Percentiles rank a stretch among this genome's conserved stretches.
These are phyloP conservation scores for Fusarium oxysporum DNA, from an alignment of 2,329 filamentous ascomycete genomes.

Conservation along the genomic window DNA sequence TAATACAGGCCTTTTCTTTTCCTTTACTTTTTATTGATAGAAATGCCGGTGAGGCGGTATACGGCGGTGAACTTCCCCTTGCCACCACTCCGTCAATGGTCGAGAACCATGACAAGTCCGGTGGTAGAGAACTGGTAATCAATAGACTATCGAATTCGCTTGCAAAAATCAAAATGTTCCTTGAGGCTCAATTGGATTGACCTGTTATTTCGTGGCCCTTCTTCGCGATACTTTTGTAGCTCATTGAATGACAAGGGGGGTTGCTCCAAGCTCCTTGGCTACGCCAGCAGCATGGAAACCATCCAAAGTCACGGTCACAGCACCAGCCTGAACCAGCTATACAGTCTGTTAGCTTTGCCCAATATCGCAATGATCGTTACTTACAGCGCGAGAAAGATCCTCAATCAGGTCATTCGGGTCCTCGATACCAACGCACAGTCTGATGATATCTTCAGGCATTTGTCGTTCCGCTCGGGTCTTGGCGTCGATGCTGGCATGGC, in stretches of 20 bases:
- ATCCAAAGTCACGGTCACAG: conserved; percentile 86
- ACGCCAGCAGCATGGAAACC: conserved; percentile 76
- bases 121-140: conserved; percentile 11
- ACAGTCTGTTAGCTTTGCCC: conserved; percentile 40
- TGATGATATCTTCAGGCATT: conserved; percentile 96
- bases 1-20: conserved; percentile 33
- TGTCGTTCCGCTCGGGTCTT: conserved; percentile 90
- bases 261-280: conserved; percentile 50
- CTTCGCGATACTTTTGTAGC: not conserved
- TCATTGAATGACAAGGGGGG: conserved; percentile 43
- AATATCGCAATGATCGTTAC: conserved; percentile 52
- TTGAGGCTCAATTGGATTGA: not conserved
- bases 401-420: conserved; percentile 92
- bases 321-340: conserved; percentile 91
- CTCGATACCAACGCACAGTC: conserved; percentile 96
- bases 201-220: not conserved
- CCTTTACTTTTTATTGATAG: conserved; percentile 12
- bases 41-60: conserved; percentile 4
- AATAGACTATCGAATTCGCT: conserved; percentile 29
- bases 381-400: conserved; percentile 88
- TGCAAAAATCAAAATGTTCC: conserved; percentile 30
- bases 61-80: not conserved
- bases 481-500: conserved; percentile 96
- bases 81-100: not conserved
- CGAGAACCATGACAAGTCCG: not conserved